These are phyloP conservation scores for Moesziomyces aphidis DNA, from an alignment of 1,284 basidiomycete genomes.

Conservation along the genomic window DNA sequence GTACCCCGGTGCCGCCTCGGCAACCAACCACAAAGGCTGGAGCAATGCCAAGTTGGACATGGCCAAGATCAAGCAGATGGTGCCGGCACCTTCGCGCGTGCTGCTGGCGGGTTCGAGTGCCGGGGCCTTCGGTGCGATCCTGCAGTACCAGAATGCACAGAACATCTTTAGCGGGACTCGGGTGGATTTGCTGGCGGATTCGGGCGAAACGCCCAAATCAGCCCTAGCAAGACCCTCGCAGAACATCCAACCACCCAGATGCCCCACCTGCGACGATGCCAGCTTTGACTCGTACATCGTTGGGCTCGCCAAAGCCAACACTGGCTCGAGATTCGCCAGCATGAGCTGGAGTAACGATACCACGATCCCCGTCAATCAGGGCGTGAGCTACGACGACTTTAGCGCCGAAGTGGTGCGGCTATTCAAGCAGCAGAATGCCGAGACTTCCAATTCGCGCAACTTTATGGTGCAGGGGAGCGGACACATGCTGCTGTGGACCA, in stretches of 20 bases:
- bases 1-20: slow-evolving; percentile 6
- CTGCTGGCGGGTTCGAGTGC: slow-evolving; percentile 23
- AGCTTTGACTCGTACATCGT: slow-evolving; percentile 37
- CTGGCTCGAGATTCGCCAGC: slow-evolving; percentile 21
- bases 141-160: slow-evolving; percentile 34
- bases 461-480: slow-evolving; percentile 20
- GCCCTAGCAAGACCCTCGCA: slow-evolving; percentile 2
- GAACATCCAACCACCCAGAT: slow-evolving; percentile 28
- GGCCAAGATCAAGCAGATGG: slow-evolving; percentile 14
- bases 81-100: slow-evolving; percentile 10
- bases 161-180: slow-evolving; percentile 16
- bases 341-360: slow-evolving; percentile 34
- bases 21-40: slow-evolving; percentile 23
- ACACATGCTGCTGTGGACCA: slow-evolving; percentile 16
- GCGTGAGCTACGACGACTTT: slow-evolving; percentile 11
- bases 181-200: slow-evolving; percentile 25
- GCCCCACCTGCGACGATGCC: slow-evolving; percentile 31
- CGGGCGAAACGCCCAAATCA: slow-evolving; percentile 18
- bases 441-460: slow-evolving; percentile 26
- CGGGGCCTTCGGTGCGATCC: slow-evolving; percentile 22
- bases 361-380: slow-evolving; percentile 27
- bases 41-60: slow-evolving; percentile 18
- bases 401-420: slow-evolving; percentile 11
- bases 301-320: slow-evolving; percentile 29
- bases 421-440: slow-evolving; percentile 12